Evolutionary conservation across 441 rosid genomes (phyloP).

Genomic region (Manihot esculenta): DNA sequence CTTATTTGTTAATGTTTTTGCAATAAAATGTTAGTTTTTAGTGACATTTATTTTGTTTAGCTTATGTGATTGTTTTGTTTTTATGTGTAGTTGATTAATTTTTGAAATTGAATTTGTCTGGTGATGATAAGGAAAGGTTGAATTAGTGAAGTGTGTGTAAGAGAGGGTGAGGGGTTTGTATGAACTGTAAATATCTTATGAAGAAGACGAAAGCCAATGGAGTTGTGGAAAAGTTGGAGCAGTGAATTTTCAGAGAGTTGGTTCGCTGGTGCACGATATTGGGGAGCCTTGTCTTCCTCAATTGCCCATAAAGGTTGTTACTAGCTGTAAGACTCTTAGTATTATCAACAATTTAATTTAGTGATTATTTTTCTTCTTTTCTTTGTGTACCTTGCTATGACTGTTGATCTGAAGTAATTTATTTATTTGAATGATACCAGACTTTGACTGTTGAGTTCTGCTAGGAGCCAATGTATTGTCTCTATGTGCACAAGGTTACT

Average conservation of each 20-base stretch:
- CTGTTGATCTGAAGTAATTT: not conserved
- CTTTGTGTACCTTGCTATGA: not conserved
- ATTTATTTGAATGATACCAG: not conserved
- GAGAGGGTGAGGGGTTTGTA: not conserved
- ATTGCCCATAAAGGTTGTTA: constrained; percentile 74
- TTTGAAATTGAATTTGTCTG: constrained; percentile 21
- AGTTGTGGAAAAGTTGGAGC: constrained; percentile 61
- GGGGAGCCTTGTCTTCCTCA: constrained; percentile 88
- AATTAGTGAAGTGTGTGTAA: not conserved
- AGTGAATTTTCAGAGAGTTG: constrained; percentile 66
- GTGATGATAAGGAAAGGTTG: constrained; percentile 25
- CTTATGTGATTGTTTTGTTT: not conserved
- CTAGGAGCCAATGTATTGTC: not conserved
- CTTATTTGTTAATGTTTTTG: not conserved
- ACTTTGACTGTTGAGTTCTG: not conserved
- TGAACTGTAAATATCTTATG: constrained; percentile 59
- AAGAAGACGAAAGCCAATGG: constrained; percentile 63
- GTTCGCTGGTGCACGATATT: constrained; percentile 74
- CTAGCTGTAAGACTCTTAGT: constrained; percentile 50
- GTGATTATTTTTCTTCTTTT: not conserved
- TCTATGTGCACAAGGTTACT: not conserved
- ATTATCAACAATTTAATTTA: not conserved
- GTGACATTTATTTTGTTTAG: not conserved
- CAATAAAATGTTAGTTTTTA: constrained; percentile 7
- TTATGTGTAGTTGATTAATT: constrained; percentile 22